Evolutionary conservation across 2,329 filamentous ascomycete species (phyloP), one percentile per base, ranked within the genome.

Genomic region (Colletotrichum liriopes): DNA sequence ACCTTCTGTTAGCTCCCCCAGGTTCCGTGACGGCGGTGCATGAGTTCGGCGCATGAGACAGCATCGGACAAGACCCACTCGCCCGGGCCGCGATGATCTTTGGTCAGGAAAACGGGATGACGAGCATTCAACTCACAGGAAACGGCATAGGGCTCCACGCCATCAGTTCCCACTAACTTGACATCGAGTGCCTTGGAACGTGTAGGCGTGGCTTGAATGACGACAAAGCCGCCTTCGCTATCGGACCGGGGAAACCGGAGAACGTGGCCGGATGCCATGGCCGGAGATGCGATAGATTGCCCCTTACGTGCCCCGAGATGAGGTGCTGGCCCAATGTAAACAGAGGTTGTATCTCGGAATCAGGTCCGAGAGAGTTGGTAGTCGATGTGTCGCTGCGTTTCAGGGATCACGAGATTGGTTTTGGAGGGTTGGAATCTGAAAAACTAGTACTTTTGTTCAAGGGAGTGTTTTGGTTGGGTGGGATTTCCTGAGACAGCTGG

Each of bases 121-220:
- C 67, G 71, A 72, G 51, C 51, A 58, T 59, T 75, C 71, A 74
- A 86, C 89, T 86, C 84, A 92, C 91, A 81, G 73, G 86, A 86
- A 67, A 85, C 81, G 52, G 86, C 83, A 81, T 91, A 93, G 8
- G 90, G 87, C 59, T 85, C 86, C 67, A 88, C 86, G 66, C 90
- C 89, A 77, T 95, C 93, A 39, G 92, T 94, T 43, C 88, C 93
- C 43, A 92, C 85, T 39, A 95, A 81, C 78, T 90, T 91, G 58
- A 93, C 80, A 79, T 94, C 91, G 39, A 94, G 82, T 1, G 87
- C 85, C 69, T 85, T 73, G 45, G 84, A 82, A 47, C 83, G 84
- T 67, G 81, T 86, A 29, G 87, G 82, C 2, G 84, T 84, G 68
- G 91, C 87, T 76, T 93, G 87, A 23, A 93, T 78, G 29, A 95